Evolutionary conservation across 768 basidiomycete species (phyloP), one percentile per base, ranked within the genome.

Genomic region (Mycena pura): DNA sequence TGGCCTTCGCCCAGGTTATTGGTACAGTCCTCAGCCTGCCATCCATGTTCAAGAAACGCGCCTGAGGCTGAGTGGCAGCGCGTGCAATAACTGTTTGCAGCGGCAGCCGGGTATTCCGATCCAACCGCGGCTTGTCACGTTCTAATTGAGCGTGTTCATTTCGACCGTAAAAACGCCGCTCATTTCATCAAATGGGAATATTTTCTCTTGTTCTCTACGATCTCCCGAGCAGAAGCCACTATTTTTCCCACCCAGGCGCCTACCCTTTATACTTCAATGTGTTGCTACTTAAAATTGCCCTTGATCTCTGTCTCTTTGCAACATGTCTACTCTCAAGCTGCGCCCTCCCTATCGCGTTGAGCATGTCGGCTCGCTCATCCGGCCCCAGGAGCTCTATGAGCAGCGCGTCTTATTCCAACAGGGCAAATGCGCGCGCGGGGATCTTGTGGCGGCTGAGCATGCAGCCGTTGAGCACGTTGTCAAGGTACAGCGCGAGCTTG

Each of bases 351-450:
- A 76, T 62, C 78, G 82, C 52, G 82, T 80, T 44, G 86, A 87
- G 54, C 87, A 88, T 70, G 77, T 88, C 48, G 88, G 87, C 41
- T 88, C 86, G 21, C 78, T 89, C 49, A 74, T 87, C 55, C 83
- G 88, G 3, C 86, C 87, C 2, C 53, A 68, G 3, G 59, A 73
- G n/a, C 80, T 89, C 13, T 80, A 79, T 57, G 70, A 82, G 64
- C 81, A 79, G 65, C 82, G 86, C 47, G 66, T 69, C 51, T 74
- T 74, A 34, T 74, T 80, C 46, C 80, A 84, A 52, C 74, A 77
- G 36, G 74, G 76, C 7, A 74, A 78, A 53, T 78, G 78, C 65
- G 71, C 78, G 2, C 49, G 58, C 14, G 75, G 77, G n/a, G 82
- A 86, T 52, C 77, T 88, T 15, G 70, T 69, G 40, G 70, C 68